phyloP scores from a whole-genome alignment of 768 basidiomycete species.

The Hypsizygus marmoreus region DNA sequence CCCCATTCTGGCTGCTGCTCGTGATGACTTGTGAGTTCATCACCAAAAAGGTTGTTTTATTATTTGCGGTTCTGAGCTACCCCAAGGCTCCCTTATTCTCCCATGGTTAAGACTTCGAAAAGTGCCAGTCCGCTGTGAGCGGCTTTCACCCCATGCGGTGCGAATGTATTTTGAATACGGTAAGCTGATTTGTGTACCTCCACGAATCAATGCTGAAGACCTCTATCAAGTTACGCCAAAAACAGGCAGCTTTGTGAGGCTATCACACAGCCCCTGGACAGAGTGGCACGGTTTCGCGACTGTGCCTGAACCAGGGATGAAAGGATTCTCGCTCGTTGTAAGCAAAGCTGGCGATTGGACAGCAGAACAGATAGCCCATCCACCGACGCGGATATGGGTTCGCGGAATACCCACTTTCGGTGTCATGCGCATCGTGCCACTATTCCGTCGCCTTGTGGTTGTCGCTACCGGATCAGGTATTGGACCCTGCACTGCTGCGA shows the following conservation, averaged over 20 bases:
- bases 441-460: constrained; percentile 56
- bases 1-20: constrained; percentile 59
- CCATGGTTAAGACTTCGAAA: constrained; percentile 62
- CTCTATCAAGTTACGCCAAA: constrained; percentile 38
- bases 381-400: constrained; percentile 56
- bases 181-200: constrained; percentile 22
- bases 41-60: constrained; percentile 8
- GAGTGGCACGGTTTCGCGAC: constrained; percentile 66
- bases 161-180: constrained; percentile 61
- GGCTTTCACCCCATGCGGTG: constrained; percentile 58
- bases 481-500: constrained; percentile 56
- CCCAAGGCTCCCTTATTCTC: constrained; percentile 49
- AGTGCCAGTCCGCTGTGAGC: constrained; percentile 48
- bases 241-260: constrained; percentile 47
- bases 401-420: constrained; percentile 59
- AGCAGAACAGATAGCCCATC: constrained; percentile 48
- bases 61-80: neutral
- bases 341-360: constrained; percentile 66
- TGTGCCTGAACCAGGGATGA: constrained; percentile 45
- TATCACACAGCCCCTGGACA: constrained; percentile 47
- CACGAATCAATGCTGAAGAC: neutral
- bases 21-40: constrained; percentile 42
- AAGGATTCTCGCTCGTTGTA: constrained; percentile 57
- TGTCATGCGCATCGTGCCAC: constrained; percentile 52
- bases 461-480: constrained; percentile 62